Evolutionary conservation across 352 stramenopile genomes (phyloP), one percentile per base, ranked within the genome.

Genomic region (Aphanomyces stellatus): DNA sequence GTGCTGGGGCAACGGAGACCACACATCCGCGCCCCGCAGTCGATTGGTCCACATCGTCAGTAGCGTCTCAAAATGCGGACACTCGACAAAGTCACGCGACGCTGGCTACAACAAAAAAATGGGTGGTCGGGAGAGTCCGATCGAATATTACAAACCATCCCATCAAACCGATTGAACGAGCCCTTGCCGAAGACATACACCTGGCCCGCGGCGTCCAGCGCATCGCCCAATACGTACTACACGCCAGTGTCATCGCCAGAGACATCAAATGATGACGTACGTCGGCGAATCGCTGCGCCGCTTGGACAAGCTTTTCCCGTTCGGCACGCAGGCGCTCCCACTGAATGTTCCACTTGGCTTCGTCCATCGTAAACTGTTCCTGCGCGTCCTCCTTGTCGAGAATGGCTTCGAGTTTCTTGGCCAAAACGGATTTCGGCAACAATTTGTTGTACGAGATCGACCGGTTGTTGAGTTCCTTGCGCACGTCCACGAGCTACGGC

Each of bases 101-200:
- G 60, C 60, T 7, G 60, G 60, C 60, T 67, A 57, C 8, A 28
- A 33, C 15, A 17, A 27, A 41, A 48, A 25, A 48, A 33, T 34
- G 4, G 30, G 30, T n/a, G n/a, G n/a, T n/a, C n/a, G n/a, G n/a
- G n/a, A n/a, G n/a, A n/a, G n/a, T 4, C 17, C 27, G 27, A 63
- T 11, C n/a, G 11, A 13, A 49, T 63, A 66, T 10, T 41, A 13
- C 40, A 27, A 60, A 78, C 71, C 0, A 85, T 76, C 4, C 77
- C 78, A 33, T 91, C 81, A 31, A 91, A 87, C 10, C 81, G 77
- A 24, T 80, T 71, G 41, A 86, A 83, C 0, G 79, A 64, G 28
- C 82, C 85, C 65, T 82, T 87, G 3, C 85, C 82, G 35, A 93
- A 91, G 25, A 88, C 69, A 43, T 93, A 93, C 0, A 93, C 85